Evolutionary conservation across 768 basidiomycete species (phyloP), one percentile per base, ranked within the genome.

Genomic region (Amanita brunnescens): DNA sequence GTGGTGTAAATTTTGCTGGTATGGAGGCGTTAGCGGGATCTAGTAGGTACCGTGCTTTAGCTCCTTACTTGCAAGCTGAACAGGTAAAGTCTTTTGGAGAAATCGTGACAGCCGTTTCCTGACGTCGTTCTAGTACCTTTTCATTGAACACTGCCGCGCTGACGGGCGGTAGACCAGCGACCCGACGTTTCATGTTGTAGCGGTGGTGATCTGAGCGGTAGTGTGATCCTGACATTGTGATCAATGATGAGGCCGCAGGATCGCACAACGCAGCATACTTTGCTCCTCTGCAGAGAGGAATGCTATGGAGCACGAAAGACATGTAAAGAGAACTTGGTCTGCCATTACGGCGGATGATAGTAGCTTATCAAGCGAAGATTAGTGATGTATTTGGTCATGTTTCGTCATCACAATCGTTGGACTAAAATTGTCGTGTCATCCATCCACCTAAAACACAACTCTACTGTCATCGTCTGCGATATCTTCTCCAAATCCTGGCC

Each of bases 131-230:
- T 24, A 86, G 63, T 10, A 96, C 86, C 61, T 97, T 98, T 61
- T 91, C 80, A 59, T 93, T 85, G 70, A 97, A 99, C 1, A 84
- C 58, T 6, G 75, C 67, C 0, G 76, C 78, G 53, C 81, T 83
- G 60, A 99, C 81, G 2, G 95, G 93, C 7, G 91, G 87, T 1
- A 99, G 77, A 5, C 78, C 81, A 2, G 95, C 94, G 14, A 98
- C 88, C 24, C 92, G 83, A 57, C 94, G 87, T 74, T 95, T 95
- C 83, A 97, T 91, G 63, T 99, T 99, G 70, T 99, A 99, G 48
- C 93, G 76, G 70, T 99, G 96, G 66, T 89, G 87, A 67, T 99
- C 96, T 21, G 91, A 90, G 56, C 83, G 81, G 67, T 95, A 97
- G 64, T 99, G 96, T 0, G 71, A 69, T 53, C 95, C 88, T 91